A percentile compares a stretch with the other conserved stretches of the same genome.
Evolutionary conservation across 2,329 filamentous ascomycete species (phyloP).

Genomic region (Xylariaceae sp.): DNA sequence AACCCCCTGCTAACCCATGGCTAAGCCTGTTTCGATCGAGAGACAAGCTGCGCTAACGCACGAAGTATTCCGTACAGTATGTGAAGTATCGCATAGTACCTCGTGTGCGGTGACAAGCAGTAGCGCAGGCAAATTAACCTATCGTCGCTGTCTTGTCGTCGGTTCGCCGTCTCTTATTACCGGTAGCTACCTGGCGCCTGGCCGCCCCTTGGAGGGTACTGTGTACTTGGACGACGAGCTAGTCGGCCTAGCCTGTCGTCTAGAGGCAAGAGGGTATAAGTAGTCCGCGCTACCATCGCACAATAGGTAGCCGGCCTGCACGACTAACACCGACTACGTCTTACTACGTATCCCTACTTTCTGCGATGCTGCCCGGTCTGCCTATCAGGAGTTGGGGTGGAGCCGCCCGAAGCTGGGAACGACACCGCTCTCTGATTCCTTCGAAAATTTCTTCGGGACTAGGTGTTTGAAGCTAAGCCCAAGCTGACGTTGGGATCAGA

Average conservation of each 20-base stretch:
- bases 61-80: background rate
- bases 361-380: no score
- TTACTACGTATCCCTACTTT: background rate
- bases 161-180: no score
- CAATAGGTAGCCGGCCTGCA: no score
- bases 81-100: background rate
- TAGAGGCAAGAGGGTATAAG: background rate
- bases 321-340: background rate
- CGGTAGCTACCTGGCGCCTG: no score
- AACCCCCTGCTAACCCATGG: background rate
- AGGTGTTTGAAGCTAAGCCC: slow-evolving; percentile 10
- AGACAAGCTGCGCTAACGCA: background rate
- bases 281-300: background rate
- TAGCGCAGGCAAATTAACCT: background rate
- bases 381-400: slow-evolving; percentile 1
- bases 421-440: slow-evolving; percentile 1
- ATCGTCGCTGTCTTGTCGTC: background rate
- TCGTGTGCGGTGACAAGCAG: background rate
- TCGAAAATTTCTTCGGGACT: slow-evolving; percentile 4
- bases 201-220: no score
- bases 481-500: background rate
- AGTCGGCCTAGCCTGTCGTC: background rate
- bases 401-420: background rate
- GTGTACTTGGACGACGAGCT: no score
- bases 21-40: background rate